phyloP scores from a whole-genome alignment of 345 rosid genomes.

The Angophora floribunda region DNA sequence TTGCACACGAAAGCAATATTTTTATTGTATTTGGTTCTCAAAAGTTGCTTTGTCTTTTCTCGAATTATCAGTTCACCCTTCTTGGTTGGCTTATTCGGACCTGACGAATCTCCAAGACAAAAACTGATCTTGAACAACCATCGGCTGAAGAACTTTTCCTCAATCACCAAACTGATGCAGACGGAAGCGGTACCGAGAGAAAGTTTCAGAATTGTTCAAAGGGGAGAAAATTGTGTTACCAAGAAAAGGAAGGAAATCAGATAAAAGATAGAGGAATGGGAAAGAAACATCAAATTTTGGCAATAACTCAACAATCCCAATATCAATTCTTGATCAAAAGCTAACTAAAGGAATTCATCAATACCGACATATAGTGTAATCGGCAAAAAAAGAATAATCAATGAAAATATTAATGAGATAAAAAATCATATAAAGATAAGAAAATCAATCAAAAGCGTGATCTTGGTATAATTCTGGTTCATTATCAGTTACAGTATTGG shows the following conservation, averaged over 20 bases:
- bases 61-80: background rate
- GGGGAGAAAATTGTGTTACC: background rate
- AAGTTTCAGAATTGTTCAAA: background rate
- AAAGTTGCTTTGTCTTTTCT: no score
- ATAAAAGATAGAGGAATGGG: background rate
- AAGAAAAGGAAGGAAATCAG: background rate
- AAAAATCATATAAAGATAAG: background rate
- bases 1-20: background rate
- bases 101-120: background rate
- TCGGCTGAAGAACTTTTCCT: background rate
- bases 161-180: background rate
- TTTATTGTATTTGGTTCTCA: background rate
- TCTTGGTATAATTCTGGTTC: background rate
- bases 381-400: background rate
- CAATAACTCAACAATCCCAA: background rate
- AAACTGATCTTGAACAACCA: background rate
- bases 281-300: background rate
- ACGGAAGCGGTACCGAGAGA: background rate
- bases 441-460: background rate
- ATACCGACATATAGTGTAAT: no score
- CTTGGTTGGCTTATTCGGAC: background rate
- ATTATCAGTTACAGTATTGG: rapidly evolving
- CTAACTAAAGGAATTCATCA: background rate
- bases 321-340: background rate
- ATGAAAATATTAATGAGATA: background rate